A percentile compares a stretch with the other conserved stretches of the same genome.
Evolutionary conservation across 371 early-diverging fungal species (phyloP).

Genomic region (Massospora cicadina): DNA sequence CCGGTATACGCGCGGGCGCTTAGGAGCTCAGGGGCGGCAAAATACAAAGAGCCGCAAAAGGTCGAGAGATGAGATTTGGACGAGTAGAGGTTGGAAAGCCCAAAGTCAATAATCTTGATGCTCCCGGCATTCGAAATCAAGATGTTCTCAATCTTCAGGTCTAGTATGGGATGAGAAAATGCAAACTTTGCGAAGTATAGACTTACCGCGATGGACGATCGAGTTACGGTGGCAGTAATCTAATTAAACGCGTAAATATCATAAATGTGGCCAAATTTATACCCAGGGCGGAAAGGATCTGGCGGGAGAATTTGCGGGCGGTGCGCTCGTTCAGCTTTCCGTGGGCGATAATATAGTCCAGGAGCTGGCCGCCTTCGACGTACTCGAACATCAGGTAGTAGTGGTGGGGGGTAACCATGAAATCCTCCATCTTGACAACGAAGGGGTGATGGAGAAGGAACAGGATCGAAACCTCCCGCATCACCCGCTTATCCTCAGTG

Average conservation of each 20-base stretch:
- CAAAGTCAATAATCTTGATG: conserved; percentile 91
- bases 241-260: conserved; percentile 11
- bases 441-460: conserved; percentile 80
- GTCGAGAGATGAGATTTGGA: conserved; percentile 62
- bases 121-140: conserved; percentile 60
- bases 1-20: conserved; percentile 74
- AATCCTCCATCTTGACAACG: conserved; percentile 63
- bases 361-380: conserved; percentile 71
- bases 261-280: conserved; percentile 13
- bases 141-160: conserved; percentile 94
- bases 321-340: conserved; percentile 74
- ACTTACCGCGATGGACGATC: conserved; percentile 71
- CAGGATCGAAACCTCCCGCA: conserved; percentile 81
- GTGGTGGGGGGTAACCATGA: conserved; percentile 57
- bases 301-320: conserved; percentile 78
- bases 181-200: conserved; percentile 13
- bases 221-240: conserved; percentile 89
- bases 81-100: conserved; percentile 80
- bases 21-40: conserved; percentile 92
- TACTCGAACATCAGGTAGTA: conserved; percentile 92
- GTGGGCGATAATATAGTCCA: conserved; percentile 74
- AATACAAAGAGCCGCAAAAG: conserved; percentile 90
- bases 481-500: conserved; percentile 13
- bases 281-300: conserved; percentile 82
- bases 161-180: conserved; percentile 19